phyloP scores from a whole-genome alignment of 129 eudicot species.

The Arctium minus region DNA sequence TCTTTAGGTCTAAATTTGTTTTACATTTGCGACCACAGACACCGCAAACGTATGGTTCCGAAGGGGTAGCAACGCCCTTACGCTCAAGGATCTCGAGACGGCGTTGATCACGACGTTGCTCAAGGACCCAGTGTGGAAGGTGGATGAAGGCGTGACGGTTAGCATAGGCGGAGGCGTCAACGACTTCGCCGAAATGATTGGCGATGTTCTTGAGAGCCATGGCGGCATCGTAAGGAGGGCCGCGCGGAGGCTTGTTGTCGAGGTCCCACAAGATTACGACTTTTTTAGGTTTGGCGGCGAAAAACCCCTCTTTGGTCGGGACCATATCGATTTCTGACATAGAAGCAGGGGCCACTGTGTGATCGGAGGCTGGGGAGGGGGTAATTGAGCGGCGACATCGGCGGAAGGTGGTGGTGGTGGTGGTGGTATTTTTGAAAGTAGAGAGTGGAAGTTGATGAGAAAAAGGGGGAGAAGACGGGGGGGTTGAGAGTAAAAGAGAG shows the following conservation, averaged over 20 bases:
- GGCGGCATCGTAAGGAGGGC: slow-evolving; percentile 92
- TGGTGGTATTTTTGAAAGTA: neutral
- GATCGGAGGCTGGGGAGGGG: slow-evolving; percentile 21
- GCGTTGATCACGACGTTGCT: slow-evolving; percentile 63
- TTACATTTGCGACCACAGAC: slow-evolving; percentile 87
- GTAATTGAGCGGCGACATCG: slow-evolving; percentile 24
- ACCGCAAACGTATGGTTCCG: slow-evolving; percentile 52
- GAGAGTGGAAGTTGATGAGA: neutral
- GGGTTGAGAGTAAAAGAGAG: slow-evolving; percentile 19
- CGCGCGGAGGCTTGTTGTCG: slow-evolving; percentile 97
- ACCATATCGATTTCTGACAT: slow-evolving; percentile 81
- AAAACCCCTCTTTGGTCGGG: slow-evolving; percentile 45
- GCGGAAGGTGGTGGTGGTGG: slow-evolving; percentile 12
- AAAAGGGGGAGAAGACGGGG: slow-evolving; percentile 15
- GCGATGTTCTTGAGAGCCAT: slow-evolving; percentile 55
- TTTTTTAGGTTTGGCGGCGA: slow-evolving; percentile 64
- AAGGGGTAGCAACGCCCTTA: slow-evolving; percentile 39
- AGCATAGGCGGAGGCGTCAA: slow-evolving; percentile 82
- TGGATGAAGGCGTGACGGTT: slow-evolving; percentile 95
- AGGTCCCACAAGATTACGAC: slow-evolving; percentile 90
- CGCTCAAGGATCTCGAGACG: slow-evolving; percentile 54
- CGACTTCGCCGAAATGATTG: slow-evolving; percentile 61
- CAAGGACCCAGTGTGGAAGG: slow-evolving; percentile 79
- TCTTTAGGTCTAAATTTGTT: slow-evolving; percentile 66
- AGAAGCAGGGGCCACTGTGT: slow-evolving; percentile 17